phyloP scores from a whole-genome alignment of 495 filamentous ascomycete species.

The Parmelia sp. region DNA sequence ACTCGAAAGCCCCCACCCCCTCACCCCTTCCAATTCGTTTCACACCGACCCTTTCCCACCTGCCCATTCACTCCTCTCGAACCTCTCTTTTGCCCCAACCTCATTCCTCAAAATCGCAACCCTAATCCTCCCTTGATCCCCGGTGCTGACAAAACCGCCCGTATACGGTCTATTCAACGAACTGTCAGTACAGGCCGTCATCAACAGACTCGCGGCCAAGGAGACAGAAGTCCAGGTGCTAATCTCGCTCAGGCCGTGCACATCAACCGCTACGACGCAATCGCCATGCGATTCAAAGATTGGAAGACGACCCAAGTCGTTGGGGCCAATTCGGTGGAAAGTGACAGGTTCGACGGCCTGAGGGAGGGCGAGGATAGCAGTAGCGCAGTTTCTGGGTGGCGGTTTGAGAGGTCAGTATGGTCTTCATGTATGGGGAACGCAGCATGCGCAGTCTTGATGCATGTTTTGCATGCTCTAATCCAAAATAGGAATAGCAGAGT shows the following conservation, averaged over 20 bases:
- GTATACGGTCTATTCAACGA: not conserved
- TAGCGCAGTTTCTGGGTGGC: not conserved
- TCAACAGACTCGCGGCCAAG: not conserved
- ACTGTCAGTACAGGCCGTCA: not conserved
- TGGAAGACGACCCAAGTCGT: not conserved
- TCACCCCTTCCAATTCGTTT: too few species aligned
- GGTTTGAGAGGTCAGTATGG: not conserved
- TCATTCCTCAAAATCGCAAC: not conserved
- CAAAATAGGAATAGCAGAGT: too few species aligned
- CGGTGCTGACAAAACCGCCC: not conserved
- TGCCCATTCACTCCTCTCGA: too few species aligned
- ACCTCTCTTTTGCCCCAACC: too few species aligned
- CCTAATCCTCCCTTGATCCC: not conserved
- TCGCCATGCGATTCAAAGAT: not conserved
- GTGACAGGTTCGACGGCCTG: not conserved
- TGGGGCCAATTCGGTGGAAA: not conserved
- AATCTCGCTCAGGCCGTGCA: not conserved
- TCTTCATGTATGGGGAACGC: not conserved
- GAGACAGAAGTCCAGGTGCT: not conserved
- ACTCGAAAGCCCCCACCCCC: too few species aligned
- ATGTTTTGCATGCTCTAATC: too few species aligned
- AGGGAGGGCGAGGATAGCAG: not conserved
- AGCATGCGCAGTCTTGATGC: too few species aligned
- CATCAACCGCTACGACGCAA: not conserved
- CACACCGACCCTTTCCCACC: too few species aligned